Conservation (phyloP, 78 protist genomes). For the Isochrysis galbana region DNA sequence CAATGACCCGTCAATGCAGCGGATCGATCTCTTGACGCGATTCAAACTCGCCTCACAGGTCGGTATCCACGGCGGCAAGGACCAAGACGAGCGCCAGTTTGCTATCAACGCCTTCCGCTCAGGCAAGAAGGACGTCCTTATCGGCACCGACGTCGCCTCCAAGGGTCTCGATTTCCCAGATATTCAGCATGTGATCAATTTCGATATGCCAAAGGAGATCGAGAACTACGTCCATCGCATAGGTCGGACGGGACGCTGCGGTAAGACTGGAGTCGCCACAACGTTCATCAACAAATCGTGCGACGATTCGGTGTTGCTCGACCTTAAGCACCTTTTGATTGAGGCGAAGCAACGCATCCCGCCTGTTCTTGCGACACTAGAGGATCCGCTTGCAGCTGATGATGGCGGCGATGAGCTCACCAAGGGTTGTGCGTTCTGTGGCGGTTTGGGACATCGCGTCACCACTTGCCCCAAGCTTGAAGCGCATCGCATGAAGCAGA, state of each 20-base stretch:
- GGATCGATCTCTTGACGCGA: neutral
- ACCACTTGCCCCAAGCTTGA: conserved; percentile 81
- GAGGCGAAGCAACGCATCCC: conserved; percentile 90
- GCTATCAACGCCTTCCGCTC: conserved; percentile 83
- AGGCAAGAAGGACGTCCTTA: conserved; percentile 75
- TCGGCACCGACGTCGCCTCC: conserved; percentile 89
- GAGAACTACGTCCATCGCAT: conserved; percentile 92
- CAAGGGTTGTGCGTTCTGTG: conserved; percentile 77
- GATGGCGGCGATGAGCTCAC: neutral
- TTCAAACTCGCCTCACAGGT: too few species aligned
- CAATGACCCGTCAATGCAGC: neutral
- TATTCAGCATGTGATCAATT: conserved; percentile 94
- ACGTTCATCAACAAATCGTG: conserved; percentile 66
- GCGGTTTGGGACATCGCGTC: conserved; percentile 95
- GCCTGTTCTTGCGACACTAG: conserved; percentile 42
- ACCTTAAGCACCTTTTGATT: conserved; percentile 88
- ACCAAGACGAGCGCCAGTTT: conserved; percentile 91
- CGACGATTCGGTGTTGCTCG: conserved; percentile 67
- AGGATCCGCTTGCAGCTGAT: conserved; percentile 12
- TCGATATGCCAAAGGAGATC: conserved; percentile 90
- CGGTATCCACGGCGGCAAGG: conserved; percentile 71
- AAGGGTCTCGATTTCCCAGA: conserved; percentile 91
- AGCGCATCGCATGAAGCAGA: conserved; percentile 41
- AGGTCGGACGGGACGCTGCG: conserved; percentile 96
- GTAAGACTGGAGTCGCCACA: conserved; percentile 92